Evolutionary conservation across 257 asterid genomes (phyloP), one percentile per base, ranked within the genome.

Genomic region (Gentiana dahurica): DNA sequence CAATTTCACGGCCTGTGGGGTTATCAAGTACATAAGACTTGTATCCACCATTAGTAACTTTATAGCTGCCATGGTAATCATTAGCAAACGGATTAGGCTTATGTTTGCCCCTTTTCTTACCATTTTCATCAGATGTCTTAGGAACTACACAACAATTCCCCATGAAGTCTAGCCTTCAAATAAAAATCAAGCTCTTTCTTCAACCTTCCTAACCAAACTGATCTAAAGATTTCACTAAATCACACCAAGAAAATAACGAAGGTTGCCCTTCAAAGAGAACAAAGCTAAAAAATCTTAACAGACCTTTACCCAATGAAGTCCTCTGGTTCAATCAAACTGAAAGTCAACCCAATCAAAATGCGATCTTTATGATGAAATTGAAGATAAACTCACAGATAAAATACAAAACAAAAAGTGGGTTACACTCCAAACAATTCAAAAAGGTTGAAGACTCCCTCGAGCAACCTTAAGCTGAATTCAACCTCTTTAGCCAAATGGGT

Each of bases 1-100:
- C 79, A 46, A 77, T 73, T 49, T 77, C 75, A 35, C 61, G 58
- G 10, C 83, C 83, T 12, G 83, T 77, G 1, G 83, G 80, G 52
- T 67, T 67, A 1, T 61, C 83, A 50, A 77, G 59, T 35, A 77
- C 79, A 54, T 61, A 56, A 2, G 73, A 70, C 68, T 68, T 73
- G 54, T 56, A 43, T 62, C 77, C 77, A 36, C 81, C 82, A 57
- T 72, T 76, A 7, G 71, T 75, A 48, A 39, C 33, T 37, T 61
- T 34, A 50, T 12, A 33, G 32, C 49, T 62, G 39, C 63, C 70
- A 34, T 51, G 75, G 60, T 67, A 59, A 36, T 77, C 77, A 39
- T 24, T 35, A 47, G 75, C 38, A 65, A 71, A 77, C 1, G 73
- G 73, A 69, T 68, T 77, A 1, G 77, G 58, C 69, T 73, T 73